A percentile compares a stretch with the other conserved stretches of the same genome.
These are phyloP conservation scores for Exophiala oligosperma DNA, from an alignment of 2,329 filamentous ascomycete species.

Conservation along the genomic window DNA sequence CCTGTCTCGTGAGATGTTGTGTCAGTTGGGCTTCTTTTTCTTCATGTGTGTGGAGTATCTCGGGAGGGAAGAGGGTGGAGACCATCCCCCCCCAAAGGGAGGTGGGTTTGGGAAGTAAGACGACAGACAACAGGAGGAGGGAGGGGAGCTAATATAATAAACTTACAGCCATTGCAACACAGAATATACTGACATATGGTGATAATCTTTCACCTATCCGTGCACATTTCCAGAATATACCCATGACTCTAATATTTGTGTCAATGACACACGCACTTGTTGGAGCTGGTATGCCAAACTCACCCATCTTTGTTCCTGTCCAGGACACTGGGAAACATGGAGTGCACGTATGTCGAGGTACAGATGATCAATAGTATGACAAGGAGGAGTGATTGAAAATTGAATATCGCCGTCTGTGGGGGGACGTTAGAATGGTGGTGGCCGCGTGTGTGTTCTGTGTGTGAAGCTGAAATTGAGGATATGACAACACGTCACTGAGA, in stretches of 20 bases:
- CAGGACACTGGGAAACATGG: constrained; percentile 83
- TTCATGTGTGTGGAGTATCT: too few relatives aligned
- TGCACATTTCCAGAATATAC: constrained; percentile 95
- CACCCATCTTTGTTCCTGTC: constrained; percentile 92
- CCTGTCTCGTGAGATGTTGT: too few relatives aligned
- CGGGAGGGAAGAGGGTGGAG: too few relatives aligned
- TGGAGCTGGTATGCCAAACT: neutral
- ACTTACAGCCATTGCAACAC: constrained; percentile 86
- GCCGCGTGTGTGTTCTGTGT: neutral
- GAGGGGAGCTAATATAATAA: constrained; percentile 2
- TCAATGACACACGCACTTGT: neutral
- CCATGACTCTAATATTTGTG: constrained; percentile 61
- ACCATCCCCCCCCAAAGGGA: neutral
- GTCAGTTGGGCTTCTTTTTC: too few relatives aligned
- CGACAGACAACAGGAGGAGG: neutral
- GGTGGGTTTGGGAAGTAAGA: neutral
- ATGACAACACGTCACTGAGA: neutral
- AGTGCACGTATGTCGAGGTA: constrained; percentile 91
- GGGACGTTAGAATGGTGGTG: neutral
- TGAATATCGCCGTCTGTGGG: constrained; percentile 87
- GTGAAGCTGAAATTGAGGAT: too few relatives aligned
- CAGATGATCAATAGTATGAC: constrained; percentile 94
- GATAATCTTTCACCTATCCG: constrained; percentile 89
- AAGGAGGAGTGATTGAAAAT: constrained; percentile 94
- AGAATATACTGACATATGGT: constrained; percentile 93